These are phyloP conservation scores for Oenanthe sinensis DNA, from an alignment of 129 eudicot genomes.

Conservation along the genomic window DNA sequence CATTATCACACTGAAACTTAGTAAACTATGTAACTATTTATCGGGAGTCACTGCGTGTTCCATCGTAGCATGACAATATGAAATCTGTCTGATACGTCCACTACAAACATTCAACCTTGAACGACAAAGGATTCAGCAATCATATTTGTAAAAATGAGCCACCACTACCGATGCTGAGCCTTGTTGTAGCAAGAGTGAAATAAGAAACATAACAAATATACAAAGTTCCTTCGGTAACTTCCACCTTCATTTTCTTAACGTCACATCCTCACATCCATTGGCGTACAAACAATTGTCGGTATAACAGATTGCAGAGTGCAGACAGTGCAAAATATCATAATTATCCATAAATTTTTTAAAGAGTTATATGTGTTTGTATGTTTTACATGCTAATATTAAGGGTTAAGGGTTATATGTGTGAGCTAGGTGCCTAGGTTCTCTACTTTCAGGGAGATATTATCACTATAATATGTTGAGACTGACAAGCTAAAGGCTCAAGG, in stretches of 20 bases:
- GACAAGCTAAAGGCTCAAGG: neutral
- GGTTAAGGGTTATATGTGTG: neutral
- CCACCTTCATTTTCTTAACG: too few relatives aligned
- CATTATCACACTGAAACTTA: neutral
- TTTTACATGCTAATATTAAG: neutral
- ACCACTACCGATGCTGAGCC: neutral
- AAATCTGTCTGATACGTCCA: neutral
- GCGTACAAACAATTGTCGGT: too few relatives aligned
- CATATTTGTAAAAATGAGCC: neutral
- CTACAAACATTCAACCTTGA: neutral
- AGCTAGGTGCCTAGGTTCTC: neutral
- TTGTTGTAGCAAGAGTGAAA: too few relatives aligned
- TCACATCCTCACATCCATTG: too few relatives aligned
- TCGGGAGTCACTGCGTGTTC: neutral
- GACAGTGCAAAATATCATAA: too few relatives aligned
- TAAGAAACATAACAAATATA: neutral
- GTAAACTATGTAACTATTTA: neutral
- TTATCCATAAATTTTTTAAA: too few relatives aligned
- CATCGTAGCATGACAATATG: neutral
- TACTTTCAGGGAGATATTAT: neutral
- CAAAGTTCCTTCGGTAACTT: neutral
- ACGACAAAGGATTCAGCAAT: neutral
- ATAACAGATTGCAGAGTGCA: too few relatives aligned
- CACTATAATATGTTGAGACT: neutral
- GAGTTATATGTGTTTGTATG: neutral